Conservation (phyloP, 2,329 filamentous ascomycete genomes). For the Colletotrichum karsti region DNA sequence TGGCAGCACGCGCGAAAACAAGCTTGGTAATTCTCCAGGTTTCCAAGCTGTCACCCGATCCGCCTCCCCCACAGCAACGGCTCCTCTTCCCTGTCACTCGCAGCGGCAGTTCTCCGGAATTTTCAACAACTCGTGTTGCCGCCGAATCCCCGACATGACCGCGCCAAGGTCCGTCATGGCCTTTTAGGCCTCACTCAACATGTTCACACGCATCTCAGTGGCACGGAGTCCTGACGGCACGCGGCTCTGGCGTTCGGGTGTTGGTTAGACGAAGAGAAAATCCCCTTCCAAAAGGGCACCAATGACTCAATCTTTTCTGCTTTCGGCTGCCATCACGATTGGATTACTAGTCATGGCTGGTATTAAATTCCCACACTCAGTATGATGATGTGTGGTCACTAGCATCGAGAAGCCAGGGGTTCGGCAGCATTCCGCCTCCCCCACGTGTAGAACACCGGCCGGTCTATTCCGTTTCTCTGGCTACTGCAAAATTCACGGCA, state of each 20-base stretch:
- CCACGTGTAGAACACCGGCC: not conserved
- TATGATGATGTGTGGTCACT: not conserved
- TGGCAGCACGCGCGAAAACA: not conserved
- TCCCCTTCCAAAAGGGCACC: not conserved
- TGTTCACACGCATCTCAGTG: not conserved
- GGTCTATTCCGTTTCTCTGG: not conserved
- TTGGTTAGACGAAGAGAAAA: not conserved
- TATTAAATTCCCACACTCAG: constrained; percentile 4
- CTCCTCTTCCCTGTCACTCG: not conserved
- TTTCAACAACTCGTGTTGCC: not conserved
- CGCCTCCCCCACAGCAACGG: constrained; percentile 8
- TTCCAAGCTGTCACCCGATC: constrained; percentile 24
- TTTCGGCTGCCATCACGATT: not conserved
- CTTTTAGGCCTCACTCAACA: not conserved
- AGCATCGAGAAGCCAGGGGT: not conserved
- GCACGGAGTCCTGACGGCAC: not conserved
- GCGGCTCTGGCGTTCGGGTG: not conserved
- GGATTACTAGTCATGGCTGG: constrained; percentile 13
- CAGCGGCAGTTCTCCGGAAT: constrained; percentile 6
- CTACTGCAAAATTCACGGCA: constrained; percentile 2
- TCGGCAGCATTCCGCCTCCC: constrained; percentile 14
- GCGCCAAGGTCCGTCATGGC: not conserved
- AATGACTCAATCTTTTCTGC: constrained; percentile 9
- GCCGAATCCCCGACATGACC: not conserved
- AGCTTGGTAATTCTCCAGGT: constrained; percentile 20